A percentile compares a stretch with the other conserved stretches of the same genome.
phyloP scores from a whole-genome alignment of 192 early-diverging fungal genomes.

The Rhizoclosmatium globosum region DNA sequence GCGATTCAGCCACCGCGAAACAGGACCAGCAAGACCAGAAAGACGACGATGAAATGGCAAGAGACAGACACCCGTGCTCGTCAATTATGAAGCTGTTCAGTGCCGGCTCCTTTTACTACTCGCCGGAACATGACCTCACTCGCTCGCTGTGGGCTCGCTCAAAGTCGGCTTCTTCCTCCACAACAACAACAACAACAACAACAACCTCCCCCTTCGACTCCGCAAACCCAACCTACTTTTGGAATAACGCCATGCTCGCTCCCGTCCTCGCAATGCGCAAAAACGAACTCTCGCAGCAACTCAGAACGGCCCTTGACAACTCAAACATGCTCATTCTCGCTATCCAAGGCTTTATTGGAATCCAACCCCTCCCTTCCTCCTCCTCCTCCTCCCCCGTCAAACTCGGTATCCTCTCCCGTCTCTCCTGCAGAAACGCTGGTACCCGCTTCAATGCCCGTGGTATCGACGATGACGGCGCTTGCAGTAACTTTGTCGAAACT shows the following conservation, averaged over 20 bases:
- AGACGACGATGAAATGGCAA: neutral
- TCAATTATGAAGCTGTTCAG: slow-evolving; percentile 80
- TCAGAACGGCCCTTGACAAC: slow-evolving; percentile 73
- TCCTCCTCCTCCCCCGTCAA: slow-evolving; percentile 33
- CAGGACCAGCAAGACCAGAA: neutral
- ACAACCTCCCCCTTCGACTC: slow-evolving; percentile 55
- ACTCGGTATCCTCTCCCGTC: slow-evolving; percentile 69
- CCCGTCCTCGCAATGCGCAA: slow-evolving; percentile 80
- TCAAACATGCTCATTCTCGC: slow-evolving; percentile 77
- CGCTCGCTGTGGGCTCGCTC: slow-evolving; percentile 60
- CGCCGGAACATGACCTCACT: slow-evolving; percentile 88
- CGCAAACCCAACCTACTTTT: slow-evolving; percentile 84
- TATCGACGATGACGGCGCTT: slow-evolving; percentile 94
- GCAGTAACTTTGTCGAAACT: slow-evolving; percentile 99
- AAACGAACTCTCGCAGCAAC: slow-evolving; percentile 71
- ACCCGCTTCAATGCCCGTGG: slow-evolving; percentile 95
- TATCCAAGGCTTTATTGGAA: slow-evolving; percentile 83
- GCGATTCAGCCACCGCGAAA: neutral
- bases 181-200: slow-evolving; percentile 46
- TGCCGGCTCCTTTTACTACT: slow-evolving; percentile 93
- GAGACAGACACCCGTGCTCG: slow-evolving; percentile 75
- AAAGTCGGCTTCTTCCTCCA: slow-evolving; percentile 18
- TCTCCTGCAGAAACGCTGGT: slow-evolving; percentile 85
- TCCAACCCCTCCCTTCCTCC: slow-evolving; percentile 27
- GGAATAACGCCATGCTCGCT: slow-evolving; percentile 89